Evolutionary conservation across 192 early-diverging fungal genomes (phyloP).

Genomic region (Nowakowskiella sp.): DNA sequence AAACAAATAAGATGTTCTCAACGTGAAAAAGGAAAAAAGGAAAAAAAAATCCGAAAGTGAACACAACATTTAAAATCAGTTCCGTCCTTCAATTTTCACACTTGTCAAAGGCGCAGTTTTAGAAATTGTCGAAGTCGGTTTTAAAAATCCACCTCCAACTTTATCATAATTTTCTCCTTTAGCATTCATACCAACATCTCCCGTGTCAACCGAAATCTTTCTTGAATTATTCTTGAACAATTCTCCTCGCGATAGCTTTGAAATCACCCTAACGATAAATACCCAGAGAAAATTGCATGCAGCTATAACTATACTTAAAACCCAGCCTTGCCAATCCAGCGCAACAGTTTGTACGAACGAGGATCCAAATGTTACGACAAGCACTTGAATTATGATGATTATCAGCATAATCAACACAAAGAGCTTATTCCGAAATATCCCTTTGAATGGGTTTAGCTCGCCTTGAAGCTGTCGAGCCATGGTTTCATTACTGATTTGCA

Average conservation of each 20-base stretch:
- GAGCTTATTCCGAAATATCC: constrained; percentile 36
- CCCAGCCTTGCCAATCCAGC: constrained; percentile 35
- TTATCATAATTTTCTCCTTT: background rate
- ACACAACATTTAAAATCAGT: background rate
- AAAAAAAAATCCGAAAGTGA: background rate
- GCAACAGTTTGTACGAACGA: constrained; percentile 25
- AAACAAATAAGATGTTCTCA: background rate
- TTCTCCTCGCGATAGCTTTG: constrained; percentile 6
- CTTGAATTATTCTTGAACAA: background rate
- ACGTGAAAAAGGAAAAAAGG: background rate
- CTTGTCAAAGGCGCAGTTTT: background rate
- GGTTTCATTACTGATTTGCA: constrained; percentile 44
- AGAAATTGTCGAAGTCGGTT: background rate
- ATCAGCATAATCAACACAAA: constrained; percentile 38
- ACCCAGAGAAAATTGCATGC: constrained; percentile 34
- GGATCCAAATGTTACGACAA: constrained; percentile 29
- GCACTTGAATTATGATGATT: constrained; percentile 39
- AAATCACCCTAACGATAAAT: constrained; percentile 13
- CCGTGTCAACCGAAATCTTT: background rate
- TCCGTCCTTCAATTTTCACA: background rate
- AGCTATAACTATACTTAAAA: constrained; percentile 29
- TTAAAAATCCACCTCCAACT: background rate
- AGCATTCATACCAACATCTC: background rate
- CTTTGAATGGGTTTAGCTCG: constrained; percentile 45
- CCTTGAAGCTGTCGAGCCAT: constrained; percentile 45